phyloP scores from a whole-genome alignment of 2,329 filamentous ascomycete genomes.

The Phyllosticta citrichinensis region DNA sequence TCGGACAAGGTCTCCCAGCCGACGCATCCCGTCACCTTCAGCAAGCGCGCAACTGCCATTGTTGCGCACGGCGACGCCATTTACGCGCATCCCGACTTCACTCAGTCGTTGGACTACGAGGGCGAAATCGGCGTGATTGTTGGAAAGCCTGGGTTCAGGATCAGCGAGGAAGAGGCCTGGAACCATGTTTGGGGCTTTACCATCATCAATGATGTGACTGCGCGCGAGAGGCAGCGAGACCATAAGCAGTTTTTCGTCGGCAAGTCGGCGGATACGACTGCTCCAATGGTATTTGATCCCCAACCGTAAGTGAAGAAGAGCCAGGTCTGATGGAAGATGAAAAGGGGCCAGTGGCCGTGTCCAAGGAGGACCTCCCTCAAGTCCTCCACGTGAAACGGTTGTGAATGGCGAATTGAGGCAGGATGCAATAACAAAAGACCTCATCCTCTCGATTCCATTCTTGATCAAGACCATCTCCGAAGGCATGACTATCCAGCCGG shows the following conservation, averaged over 20 bases:
- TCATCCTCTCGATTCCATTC: constrained; percentile 41
- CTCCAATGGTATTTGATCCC: constrained; percentile 36
- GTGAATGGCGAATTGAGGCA: constrained; percentile 45
- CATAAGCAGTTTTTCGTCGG: constrained; percentile 53
- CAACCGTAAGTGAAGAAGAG: too few species aligned
- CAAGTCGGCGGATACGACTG: constrained; percentile 47
- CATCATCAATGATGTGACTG: constrained; percentile 49
- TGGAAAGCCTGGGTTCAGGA: constrained; percentile 38
- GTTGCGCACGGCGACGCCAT: constrained; percentile 41
- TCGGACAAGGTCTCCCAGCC: constrained; percentile 45
- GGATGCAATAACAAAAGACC: constrained; percentile 28
- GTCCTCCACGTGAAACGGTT: constrained; percentile 32
- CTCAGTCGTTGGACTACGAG: constrained; percentile 44
- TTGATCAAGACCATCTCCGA: constrained; percentile 40
- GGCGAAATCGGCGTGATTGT: constrained; percentile 48
- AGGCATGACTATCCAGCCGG: constrained; percentile 29
- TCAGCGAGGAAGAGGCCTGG: constrained; percentile 37
- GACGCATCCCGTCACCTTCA: constrained; percentile 47
- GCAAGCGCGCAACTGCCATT: constrained; percentile 44
- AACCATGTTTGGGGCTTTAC: constrained; percentile 48
- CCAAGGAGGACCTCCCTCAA: constrained; percentile 34
- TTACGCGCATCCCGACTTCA: constrained; percentile 38
- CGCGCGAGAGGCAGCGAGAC: constrained; percentile 44
- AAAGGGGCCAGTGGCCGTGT: constrained; percentile 42
- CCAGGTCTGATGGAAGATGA: neutral